Evolutionary conservation across 2,329 filamentous ascomycete genomes (phyloP).

Genomic region (Gaeumannomyces tritici): DNA sequence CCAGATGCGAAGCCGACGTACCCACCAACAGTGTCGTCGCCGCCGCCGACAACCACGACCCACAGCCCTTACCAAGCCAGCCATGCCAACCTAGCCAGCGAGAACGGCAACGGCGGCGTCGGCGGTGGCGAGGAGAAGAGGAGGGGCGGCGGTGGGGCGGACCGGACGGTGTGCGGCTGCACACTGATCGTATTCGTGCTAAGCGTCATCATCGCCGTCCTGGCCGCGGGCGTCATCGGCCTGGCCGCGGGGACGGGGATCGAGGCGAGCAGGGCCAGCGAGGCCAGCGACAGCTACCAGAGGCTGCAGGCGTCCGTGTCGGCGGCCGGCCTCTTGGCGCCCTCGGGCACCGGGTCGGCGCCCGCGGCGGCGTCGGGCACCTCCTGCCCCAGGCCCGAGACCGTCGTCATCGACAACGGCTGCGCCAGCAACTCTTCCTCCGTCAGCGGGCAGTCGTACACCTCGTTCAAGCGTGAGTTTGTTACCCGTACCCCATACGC

Average conservation of each 20-base stretch:
- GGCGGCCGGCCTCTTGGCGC: not conserved
- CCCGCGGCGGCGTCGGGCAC: not conserved
- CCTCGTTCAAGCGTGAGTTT: constrained; percentile 24
- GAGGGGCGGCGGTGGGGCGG: not conserved
- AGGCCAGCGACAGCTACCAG: constrained; percentile 23
- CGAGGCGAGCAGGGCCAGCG: constrained; percentile 26
- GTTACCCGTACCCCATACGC: too few relatives aligned
- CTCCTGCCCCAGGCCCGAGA: constrained; percentile 10
- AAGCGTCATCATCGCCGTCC: constrained; percentile 26
- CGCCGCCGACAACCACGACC: too few relatives aligned
- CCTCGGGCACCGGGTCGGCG: not conserved
- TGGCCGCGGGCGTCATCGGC: constrained; percentile 31
- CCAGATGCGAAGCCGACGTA: too few relatives aligned
- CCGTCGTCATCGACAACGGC: constrained; percentile 24
- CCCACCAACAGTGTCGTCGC: too few relatives aligned
- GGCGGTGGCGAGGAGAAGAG: not conserved
- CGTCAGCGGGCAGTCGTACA: constrained; percentile 28
- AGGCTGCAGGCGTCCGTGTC: constrained; percentile 15
- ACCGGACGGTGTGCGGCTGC: constrained; percentile 23
- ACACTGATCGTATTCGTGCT: constrained; percentile 28
- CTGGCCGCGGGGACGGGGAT: constrained; percentile 34
- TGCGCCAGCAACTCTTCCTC: constrained; percentile 24
- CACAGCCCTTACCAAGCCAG: too few relatives aligned
- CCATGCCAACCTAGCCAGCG: too few relatives aligned
- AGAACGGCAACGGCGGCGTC: too few relatives aligned